Conservation (phyloP, 1,284 basidiomycete genomes). For the Mycosarcoma mackinlayi region DNA sequence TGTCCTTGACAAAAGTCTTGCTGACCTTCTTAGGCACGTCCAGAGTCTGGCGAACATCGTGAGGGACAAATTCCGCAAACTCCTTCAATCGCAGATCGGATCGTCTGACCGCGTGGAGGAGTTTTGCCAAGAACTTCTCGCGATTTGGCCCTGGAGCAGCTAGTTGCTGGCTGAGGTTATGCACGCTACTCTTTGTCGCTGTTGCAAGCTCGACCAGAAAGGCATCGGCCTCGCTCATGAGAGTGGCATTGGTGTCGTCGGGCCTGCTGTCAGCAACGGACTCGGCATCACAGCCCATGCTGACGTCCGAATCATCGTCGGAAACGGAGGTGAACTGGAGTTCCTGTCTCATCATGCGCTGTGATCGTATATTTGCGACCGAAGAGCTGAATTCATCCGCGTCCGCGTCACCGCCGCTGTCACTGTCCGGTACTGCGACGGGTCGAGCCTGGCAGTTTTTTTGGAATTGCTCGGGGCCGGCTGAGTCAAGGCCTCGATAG, state of each 20-base stretch:
- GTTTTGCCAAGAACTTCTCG: background rate
- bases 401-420: background rate
- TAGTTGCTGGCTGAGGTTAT: background rate
- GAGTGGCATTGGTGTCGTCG: background rate
- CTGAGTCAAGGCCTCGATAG: too few species aligned
- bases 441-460: too few species aligned
- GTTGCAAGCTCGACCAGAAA: background rate
- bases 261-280: too few species aligned
- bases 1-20: conserved; percentile 12
- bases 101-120: conserved; percentile 10
- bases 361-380: too few species aligned
- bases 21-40: conserved; percentile 1
- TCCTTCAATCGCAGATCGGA: conserved; percentile 13
- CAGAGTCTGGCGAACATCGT: background rate
- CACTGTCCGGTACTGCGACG: too few species aligned
- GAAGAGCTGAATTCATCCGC: background rate
- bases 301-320: conserved; percentile 1
- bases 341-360: too few species aligned
- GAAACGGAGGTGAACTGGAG: too few species aligned
- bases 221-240: conserved; percentile 1
- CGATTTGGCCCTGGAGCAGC: background rate
- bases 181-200: background rate
- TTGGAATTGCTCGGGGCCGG: too few species aligned
- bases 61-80: conserved; percentile 18
- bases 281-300: background rate